Evolutionary conservation across 495 filamentous ascomycete species (phyloP), one percentile per base, ranked within the genome.

Genomic region (Penicillium desertorum): DNA sequence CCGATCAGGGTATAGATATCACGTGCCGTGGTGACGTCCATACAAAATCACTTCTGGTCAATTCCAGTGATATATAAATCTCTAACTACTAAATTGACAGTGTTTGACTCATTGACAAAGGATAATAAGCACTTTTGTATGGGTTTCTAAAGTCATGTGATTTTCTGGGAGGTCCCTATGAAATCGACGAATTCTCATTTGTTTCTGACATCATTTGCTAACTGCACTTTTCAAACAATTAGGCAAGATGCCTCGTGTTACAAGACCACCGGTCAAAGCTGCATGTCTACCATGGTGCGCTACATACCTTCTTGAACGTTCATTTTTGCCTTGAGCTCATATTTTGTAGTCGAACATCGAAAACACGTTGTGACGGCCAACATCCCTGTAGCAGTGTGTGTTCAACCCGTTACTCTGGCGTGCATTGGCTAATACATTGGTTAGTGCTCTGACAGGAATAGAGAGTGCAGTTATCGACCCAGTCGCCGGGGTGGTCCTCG

Each of bases 261-360:
- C 45, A 19, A 80, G 76, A 55, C 77, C 79, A 3, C 64, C 58
- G 0, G 76, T 79, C 0, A 83, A 83, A 66, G 70, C 76, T 37
- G 80, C 79, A n/a, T 83, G 80, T 60, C 70, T 82, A 29, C 69
- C 72, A 55, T 83, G 80, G 80, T 81, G 69, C 58, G 72, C 69
- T 29, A 23, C 3, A 43, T 25, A 27, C 14, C 19, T 23, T 43
- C 10, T 46, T 17, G 22, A 32, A 10, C 37, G 10, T 19, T 54
- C 53, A 54, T 45, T 56, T 45, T 45, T 30, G 37, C 17, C 42
- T 45, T 30, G 32, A 17, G 45, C 54, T 61, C 51, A 63, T 62
- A 47, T 45, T 44, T 61, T 30, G 47, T 47, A 81, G 79, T 57
- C 78, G 79, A 56, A 71, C 76, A 14, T 80, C 78, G 16, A 74